Evolutionary conservation across 805 yeast genomes (phyloP), one percentile per base, ranked within the genome.

Genomic region (Barnettozyma siamensis): DNA sequence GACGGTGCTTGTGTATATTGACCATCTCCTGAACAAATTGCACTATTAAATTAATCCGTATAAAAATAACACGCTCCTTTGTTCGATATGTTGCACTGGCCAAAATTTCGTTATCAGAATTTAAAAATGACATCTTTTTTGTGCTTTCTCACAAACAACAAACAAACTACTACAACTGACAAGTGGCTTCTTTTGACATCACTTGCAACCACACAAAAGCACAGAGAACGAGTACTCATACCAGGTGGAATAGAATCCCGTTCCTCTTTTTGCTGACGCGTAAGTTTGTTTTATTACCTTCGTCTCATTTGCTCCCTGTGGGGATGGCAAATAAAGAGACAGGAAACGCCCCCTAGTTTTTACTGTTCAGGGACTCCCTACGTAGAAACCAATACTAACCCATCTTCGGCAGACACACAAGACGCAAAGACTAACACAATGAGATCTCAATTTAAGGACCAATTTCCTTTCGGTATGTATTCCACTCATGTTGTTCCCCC

Each of bases 361-460:
- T n/a, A n/a, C n/a, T n/a, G n/a, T n/a, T n/a, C n/a, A n/a, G n/a
- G n/a, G n/a, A n/a, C n/a, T n/a, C n/a, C n/a, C n/a, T n/a, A n/a
- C n/a, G n/a, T n/a, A n/a, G n/a, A 23, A 10, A 28, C 13, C 30
- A 11, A 11, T 27, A 34, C 37, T 34, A 34, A 26, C 30, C 6
- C 10, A 23, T 23, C 26, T 23, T 23, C n/a, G n/a, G n/a, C n/a
- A n/a, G n/a, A n/a, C n/a, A n/a, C n/a, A n/a, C n/a, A n/a, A n/a
- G n/a, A n/a, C n/a, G n/a, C n/a, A n/a, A n/a, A n/a, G n/a, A n/a
- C n/a, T n/a, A n/a, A n/a, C n/a, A n/a, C n/a, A n/a, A 86, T 87
- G 96, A 84, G 93, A 69, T 87, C 94, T 42, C 89, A 86, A 72
- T 87, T 87, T 65, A 87, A 88, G 69, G 95, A 87, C 76, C 97